Evolutionary conservation across 139 green algal species (phyloP).

Genomic region (Penium margaritaceum): DNA sequence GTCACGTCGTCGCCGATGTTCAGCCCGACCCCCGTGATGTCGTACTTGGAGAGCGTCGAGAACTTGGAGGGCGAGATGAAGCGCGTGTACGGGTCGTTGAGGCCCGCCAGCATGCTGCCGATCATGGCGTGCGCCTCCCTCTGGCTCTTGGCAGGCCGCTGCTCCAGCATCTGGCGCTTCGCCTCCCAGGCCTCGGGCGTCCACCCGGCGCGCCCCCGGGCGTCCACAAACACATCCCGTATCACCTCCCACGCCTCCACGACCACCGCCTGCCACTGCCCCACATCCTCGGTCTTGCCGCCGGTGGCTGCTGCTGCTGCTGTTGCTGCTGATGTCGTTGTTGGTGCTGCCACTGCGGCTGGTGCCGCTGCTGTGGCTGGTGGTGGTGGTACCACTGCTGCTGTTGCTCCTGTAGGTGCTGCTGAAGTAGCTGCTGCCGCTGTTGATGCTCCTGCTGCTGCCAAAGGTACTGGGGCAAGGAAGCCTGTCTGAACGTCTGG

Average conservation of each 20-base stretch:
- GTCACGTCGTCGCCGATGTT: constrained; percentile 80
- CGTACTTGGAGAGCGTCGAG: constrained; percentile 79
- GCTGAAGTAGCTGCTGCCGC: too few relatives aligned
- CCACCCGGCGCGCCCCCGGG: constrained; percentile 54
- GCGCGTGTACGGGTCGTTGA: constrained; percentile 81
- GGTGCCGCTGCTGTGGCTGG: too few relatives aligned
- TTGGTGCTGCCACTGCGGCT: too few relatives aligned
- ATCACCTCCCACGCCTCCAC: constrained; percentile 70
- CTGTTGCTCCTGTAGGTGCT: too few relatives aligned
- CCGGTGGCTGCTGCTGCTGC: too few relatives aligned
- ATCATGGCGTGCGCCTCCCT: constrained; percentile 43
- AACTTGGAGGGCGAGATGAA: constrained; percentile 79
- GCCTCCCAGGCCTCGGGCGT: constrained; percentile 50
- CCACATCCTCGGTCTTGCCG: too few relatives aligned
- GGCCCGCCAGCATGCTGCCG: constrained; percentile 57
- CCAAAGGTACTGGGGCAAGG: too few relatives aligned
- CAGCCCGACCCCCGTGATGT: constrained; percentile 85
- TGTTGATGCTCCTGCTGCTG: too few relatives aligned
- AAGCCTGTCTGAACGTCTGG: too few relatives aligned
- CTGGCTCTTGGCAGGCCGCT: constrained; percentile 6
- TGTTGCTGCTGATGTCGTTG: too few relatives aligned
- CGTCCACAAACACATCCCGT: constrained; percentile 70
- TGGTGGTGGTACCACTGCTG: too few relatives aligned
- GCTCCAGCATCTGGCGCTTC: constrained; percentile 7
- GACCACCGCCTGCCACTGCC: too few relatives aligned